Percentiles rank a stretch among this genome's conserved stretches.
Evolutionary conservation across 768 basidiomycete genomes (phyloP).

Genomic region (Mycena albidolilacea): DNA sequence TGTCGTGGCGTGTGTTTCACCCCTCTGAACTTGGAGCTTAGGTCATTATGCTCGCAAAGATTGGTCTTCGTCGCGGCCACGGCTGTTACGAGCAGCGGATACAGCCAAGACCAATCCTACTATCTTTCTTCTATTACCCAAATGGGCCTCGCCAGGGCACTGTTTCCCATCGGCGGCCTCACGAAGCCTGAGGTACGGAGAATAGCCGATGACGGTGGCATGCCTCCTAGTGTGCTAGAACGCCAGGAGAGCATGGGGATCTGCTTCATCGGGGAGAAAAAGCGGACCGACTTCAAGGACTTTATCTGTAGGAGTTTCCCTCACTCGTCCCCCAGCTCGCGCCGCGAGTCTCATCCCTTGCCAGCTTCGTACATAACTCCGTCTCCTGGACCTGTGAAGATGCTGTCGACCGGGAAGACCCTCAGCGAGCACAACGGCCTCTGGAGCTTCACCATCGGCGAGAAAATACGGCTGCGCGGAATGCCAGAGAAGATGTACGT

Average conservation of each 20-base stretch:
- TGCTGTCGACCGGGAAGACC: conserved; percentile 65
- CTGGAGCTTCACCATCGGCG: conserved; percentile 90
- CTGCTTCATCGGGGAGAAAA: conserved; percentile 91
- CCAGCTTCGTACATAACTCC: conserved; percentile 84
- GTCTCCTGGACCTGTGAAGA: conserved; percentile 78
- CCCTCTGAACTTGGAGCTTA: conserved; percentile 41
- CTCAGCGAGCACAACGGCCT: conserved; percentile 80
- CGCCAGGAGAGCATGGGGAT: conserved; percentile 93
- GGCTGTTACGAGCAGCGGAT: conserved; percentile 71
- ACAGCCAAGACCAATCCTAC: conserved; percentile 88
- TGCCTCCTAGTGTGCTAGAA: conserved; percentile 75
- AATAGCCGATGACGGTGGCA: conserved; percentile 71
- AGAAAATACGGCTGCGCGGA: conserved; percentile 79
- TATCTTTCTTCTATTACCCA: conserved; percentile 88
- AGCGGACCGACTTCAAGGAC: conserved; percentile 38
- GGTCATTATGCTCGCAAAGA: conserved; percentile 90
- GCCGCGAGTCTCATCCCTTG: neutral
- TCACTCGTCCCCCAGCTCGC: neutral
- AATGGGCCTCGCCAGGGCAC: conserved; percentile 70
- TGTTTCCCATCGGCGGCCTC: conserved; percentile 83
- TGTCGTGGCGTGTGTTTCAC: neutral
- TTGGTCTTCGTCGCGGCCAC: conserved; percentile 65
- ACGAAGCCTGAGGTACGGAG: conserved; percentile 81
- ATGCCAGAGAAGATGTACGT: conserved; percentile 78
- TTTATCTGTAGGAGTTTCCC: conserved; percentile 64